A percentile compares a stretch with the other conserved stretches of the same genome.
Evolutionary conservation across 371 early-diverging fungal species (phyloP).

Genomic region (Zychaea mexicana): DNA sequence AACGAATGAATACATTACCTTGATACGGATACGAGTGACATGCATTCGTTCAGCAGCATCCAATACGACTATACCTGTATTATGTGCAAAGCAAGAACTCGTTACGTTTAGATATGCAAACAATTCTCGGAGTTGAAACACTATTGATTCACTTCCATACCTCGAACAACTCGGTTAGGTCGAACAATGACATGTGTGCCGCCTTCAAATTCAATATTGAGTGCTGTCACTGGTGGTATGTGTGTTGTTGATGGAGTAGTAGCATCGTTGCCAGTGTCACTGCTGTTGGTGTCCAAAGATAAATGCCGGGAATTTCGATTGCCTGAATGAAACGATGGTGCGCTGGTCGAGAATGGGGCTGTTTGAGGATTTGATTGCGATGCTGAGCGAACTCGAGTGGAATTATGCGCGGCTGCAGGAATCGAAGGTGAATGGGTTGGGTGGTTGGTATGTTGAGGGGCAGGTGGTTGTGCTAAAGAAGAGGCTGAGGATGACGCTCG

Average conservation of each 20-base stretch:
- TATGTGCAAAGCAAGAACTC: not conserved
- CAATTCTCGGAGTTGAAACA: not conserved
- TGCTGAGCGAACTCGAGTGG: slow-evolving; percentile 3
- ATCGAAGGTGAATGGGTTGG: slow-evolving; percentile 3
- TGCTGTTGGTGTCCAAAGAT: slow-evolving; percentile 1
- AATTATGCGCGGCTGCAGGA: not conserved
- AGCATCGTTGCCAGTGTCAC: not conserved
- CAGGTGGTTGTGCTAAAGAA: slow-evolving; percentile 8
- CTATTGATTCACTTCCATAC: slow-evolving; percentile 23
- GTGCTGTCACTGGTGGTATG: slow-evolving; percentile 8
- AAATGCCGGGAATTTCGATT: not conserved
- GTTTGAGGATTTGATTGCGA: not conserved
- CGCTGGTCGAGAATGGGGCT: slow-evolving; percentile 4
- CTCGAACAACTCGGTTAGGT: slow-evolving; percentile 48
- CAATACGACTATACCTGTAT: slow-evolving; percentile 34
- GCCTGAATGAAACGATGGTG: not conserved
- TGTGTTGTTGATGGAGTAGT: not conserved
- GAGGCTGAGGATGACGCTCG: slow-evolving; percentile 15
- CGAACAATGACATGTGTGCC: slow-evolving; percentile 50
- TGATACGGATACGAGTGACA: slow-evolving; percentile 46
- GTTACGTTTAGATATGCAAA: not conserved
- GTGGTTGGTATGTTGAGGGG: slow-evolving; percentile 16
- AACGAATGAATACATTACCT: slow-evolving; percentile 21
- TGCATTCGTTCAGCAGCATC: slow-evolving; percentile 32
- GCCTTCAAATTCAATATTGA: slow-evolving; percentile 46